Evolutionary conservation across 176 grass and related monocot genomes (phyloP).

Genomic region (Poa pratensis): DNA sequence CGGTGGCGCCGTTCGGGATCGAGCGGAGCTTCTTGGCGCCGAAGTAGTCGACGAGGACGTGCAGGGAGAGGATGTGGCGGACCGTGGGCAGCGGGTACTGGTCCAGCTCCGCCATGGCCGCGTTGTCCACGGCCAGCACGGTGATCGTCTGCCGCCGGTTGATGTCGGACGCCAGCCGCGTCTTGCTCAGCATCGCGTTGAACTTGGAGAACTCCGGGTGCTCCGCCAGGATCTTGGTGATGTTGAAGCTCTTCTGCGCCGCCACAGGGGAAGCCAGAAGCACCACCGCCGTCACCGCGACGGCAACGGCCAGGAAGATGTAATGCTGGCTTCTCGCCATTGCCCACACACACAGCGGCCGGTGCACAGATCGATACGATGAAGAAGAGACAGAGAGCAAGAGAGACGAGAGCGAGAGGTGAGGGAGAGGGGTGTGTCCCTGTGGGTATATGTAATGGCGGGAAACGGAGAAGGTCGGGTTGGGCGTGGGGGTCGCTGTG

Average conservation of each 20-base stretch:
- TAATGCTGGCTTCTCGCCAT: conserved; percentile 40
- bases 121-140: conserved; percentile 73
- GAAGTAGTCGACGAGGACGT: conserved; percentile 92
- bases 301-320: conserved; percentile 22
- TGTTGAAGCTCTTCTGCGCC: conserved; percentile 57
- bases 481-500: conserved; percentile 9
- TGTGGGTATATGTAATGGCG: conserved; percentile 27
- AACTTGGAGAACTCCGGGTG: conserved; percentile 82
- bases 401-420: not conserved
- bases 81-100: conserved; percentile 66
- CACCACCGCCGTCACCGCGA: not conserved
- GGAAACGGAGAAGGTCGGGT: conserved; percentile 3
- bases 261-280: conserved; percentile 13
- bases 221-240: conserved; percentile 76
- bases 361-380: not conserved
- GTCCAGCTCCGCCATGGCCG: conserved; percentile 60
- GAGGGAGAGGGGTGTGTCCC: not conserved
- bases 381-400: not conserved
- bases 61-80: conserved; percentile 70
- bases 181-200: conserved; percentile 77
- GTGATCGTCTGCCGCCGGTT: conserved; percentile 97
- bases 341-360: not conserved
- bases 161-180: conserved; percentile 78
- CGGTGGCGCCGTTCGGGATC: conserved; percentile 58
- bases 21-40: conserved; percentile 82